A percentile compares a stretch with the other conserved stretches of the same genome.
Conservation (phyloP, 768 basidiomycete genomes). For the Gymnopilus dilepis region DNA sequence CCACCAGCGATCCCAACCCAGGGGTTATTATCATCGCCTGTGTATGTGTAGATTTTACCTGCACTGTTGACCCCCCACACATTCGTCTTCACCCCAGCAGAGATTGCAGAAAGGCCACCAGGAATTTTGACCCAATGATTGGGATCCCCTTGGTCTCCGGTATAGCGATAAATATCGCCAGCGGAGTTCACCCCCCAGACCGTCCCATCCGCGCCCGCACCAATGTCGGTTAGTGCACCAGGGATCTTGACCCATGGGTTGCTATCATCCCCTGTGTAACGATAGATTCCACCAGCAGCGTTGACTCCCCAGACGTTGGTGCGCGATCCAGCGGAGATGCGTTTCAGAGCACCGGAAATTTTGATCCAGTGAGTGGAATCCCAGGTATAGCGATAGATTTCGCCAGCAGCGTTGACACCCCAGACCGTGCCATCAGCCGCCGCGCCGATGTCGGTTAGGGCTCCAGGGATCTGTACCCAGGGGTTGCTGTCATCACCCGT, state of each 20-base stretch:
- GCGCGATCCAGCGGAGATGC: conserved; percentile 13
- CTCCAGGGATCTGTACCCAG: conserved; percentile 13
- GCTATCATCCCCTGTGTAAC: conserved; percentile 18
- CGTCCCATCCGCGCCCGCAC: conserved; percentile 16
- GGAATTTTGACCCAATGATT: conserved; percentile 14
- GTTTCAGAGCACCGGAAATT: conserved; percentile 7
- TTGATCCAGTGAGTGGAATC: conserved; percentile 14
- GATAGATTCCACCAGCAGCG: conserved; percentile 10
- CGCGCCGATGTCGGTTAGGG: conserved; percentile 14
- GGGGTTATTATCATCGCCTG: conserved; percentile 11
- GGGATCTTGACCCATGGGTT: conserved; percentile 18
- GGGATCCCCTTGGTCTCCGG: conserved; percentile 17
- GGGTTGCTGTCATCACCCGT: conserved; percentile 16
- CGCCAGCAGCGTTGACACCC: conserved; percentile 13
- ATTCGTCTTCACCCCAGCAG: conserved; percentile 12
- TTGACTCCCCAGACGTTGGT: conserved; percentile 20
- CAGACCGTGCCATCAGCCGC: conserved; percentile 18
- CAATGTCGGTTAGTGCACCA: conserved; percentile 14
- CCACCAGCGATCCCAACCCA: conserved; percentile 11
- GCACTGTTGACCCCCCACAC: conserved; percentile 16
- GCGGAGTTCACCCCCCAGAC: conserved; percentile 16
- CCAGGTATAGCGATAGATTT: conserved; percentile 15
- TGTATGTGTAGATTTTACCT: conserved; percentile 9
- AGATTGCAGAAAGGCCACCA: conserved; percentile 12
- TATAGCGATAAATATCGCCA: no score